phyloP scores from a whole-genome alignment of 2,329 filamentous ascomycete genomes.

The Elsinoe arachidis region DNA sequence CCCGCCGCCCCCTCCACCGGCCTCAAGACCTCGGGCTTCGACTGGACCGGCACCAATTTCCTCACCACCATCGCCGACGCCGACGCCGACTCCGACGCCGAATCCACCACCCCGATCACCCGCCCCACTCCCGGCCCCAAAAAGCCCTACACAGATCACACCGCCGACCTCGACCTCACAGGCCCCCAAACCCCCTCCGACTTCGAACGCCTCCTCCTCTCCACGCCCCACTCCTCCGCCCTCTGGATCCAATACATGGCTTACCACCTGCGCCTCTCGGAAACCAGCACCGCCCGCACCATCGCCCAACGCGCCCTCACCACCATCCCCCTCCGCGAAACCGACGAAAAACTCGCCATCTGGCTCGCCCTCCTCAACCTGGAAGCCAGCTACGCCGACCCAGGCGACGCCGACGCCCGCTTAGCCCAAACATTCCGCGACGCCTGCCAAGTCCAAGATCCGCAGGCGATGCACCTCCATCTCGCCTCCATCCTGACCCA shows the following conservation, averaged over 20 bases:
- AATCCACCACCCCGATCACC: slow-evolving; percentile 40
- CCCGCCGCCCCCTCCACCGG: slow-evolving; percentile 30
- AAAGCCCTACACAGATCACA: slow-evolving; percentile 76
- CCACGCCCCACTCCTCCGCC: slow-evolving; percentile 84
- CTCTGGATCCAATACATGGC: slow-evolving; percentile 98
- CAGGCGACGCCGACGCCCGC: slow-evolving; percentile 55
- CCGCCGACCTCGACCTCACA: slow-evolving; percentile 80
- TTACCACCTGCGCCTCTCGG: slow-evolving; percentile 89
- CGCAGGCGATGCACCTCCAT: slow-evolving; percentile 79
- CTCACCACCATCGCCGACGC: slow-evolving; percentile 49
- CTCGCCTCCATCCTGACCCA: slow-evolving; percentile 93
- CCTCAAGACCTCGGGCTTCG: slow-evolving; percentile 68
- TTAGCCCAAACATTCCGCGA: slow-evolving; percentile 82
- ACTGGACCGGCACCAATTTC: slow-evolving; percentile 67
- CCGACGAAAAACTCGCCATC: slow-evolving; percentile 86
- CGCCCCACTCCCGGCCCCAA: slow-evolving; percentile 55
- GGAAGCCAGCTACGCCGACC: slow-evolving; percentile 63
- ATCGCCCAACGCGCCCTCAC: slow-evolving; percentile 84
- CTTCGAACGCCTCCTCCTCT: slow-evolving; percentile 85
- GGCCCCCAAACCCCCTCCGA: slow-evolving; percentile 86
- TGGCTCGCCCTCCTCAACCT: slow-evolving; percentile 94
- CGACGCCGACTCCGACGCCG: slow-evolving; percentile 46
- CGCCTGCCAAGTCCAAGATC: slow-evolving; percentile 88
- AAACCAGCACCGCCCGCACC: slow-evolving; percentile 77
- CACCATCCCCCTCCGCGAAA: slow-evolving; percentile 84